Evolutionary conservation across 495 filamentous ascomycete genomes (phyloP), one percentile per base, ranked within the genome.

Genomic region (Penicillium nucicola): DNA sequence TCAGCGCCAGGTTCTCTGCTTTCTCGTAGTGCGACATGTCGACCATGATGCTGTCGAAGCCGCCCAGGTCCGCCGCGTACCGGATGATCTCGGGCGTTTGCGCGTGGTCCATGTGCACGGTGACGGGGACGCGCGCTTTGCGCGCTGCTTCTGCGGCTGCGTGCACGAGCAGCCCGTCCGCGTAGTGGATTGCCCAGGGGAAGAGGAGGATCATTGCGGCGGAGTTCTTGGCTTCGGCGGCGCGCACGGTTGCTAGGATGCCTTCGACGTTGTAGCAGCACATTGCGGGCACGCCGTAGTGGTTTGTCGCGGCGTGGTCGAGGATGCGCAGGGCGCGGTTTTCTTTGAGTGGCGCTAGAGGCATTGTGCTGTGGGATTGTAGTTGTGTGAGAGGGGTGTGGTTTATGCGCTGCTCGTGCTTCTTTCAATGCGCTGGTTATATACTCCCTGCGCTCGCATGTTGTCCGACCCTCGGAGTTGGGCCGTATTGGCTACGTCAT

Each of bases 211-310:
- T 81, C 81, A 90, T 89, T 49, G 86, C 83, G 0, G 89, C 86
- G 0, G 87, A 88, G 45, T 72, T 70, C 42, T 88, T 86, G 23
- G 79, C 75, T 69, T 90, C 86, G 47, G 89, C 89, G 4, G 88
- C 89, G 56, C 79, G 82, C 47, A 95, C 84, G 1, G 84, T 84
- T 19, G 87, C 89, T 40, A 91, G 79, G 67, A 92, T 87, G 58
- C 83, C 84, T 74, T 92, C 88, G 61, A 90, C 78, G 75, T 92
- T 92, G 81, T 95, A 95, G 76, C 82, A 86, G 72, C 85, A 89
- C 81, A 89, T 87, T 52, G 81, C 86, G 1, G 86, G 81, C 15
- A 91, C 77, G 56, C 78, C 87, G 69, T 89, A 90, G 19, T 83
- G 75, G 58, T 80, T 78, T 13, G 74, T 66, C 46, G 78, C 75